Conservation (phyloP, 768 basidiomycete genomes). For the Suillus decipiens region DNA sequence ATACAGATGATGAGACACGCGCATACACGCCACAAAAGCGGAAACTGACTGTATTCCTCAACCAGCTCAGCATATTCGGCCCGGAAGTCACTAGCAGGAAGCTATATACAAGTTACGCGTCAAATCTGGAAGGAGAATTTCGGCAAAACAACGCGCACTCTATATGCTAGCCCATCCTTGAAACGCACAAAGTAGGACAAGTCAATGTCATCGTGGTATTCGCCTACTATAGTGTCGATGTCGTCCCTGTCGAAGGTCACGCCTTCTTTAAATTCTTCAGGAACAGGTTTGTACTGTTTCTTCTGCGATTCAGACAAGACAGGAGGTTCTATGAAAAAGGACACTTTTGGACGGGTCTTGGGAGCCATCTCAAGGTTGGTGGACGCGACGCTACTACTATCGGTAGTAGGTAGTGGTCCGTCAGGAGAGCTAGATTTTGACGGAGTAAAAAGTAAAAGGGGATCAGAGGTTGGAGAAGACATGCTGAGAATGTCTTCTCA, state of each 20-base stretch:
- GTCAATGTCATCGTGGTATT: slow-evolving; percentile 41
- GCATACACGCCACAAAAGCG: not conserved
- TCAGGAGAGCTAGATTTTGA: slow-evolving; percentile 16
- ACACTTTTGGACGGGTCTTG: slow-evolving; percentile 15
- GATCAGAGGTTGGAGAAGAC: slow-evolving; percentile 18
- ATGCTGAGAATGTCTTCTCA: slow-evolving; percentile 14
- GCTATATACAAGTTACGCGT: slow-evolving; percentile 35
- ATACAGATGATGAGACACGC: slow-evolving; percentile 5
- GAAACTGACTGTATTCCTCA: slow-evolving; percentile 53
- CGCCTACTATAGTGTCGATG: slow-evolving; percentile 58
- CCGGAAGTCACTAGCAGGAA: slow-evolving; percentile 41
- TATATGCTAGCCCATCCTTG: slow-evolving; percentile 56
- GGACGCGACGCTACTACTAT: slow-evolving; percentile 9
- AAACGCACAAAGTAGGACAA: slow-evolving; percentile 64
- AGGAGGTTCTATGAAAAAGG: slow-evolving; percentile 42
- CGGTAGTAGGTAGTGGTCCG: slow-evolving; percentile 12
- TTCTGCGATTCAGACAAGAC: slow-evolving; percentile 39
- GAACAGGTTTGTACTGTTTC: slow-evolving; percentile 40
- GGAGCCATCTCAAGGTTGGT: slow-evolving; percentile 9
- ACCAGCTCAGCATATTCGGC: slow-evolving; percentile 47
- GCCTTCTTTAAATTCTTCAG: slow-evolving; percentile 37
- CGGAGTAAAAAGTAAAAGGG: slow-evolving; percentile 19
- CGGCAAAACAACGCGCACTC: slow-evolving; percentile 39
- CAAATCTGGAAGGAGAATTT: not conserved
- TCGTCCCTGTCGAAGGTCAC: slow-evolving; percentile 31